Evolutionary conservation across 768 basidiomycete genomes (phyloP).

Genomic region (Boletus rubropictus): DNA sequence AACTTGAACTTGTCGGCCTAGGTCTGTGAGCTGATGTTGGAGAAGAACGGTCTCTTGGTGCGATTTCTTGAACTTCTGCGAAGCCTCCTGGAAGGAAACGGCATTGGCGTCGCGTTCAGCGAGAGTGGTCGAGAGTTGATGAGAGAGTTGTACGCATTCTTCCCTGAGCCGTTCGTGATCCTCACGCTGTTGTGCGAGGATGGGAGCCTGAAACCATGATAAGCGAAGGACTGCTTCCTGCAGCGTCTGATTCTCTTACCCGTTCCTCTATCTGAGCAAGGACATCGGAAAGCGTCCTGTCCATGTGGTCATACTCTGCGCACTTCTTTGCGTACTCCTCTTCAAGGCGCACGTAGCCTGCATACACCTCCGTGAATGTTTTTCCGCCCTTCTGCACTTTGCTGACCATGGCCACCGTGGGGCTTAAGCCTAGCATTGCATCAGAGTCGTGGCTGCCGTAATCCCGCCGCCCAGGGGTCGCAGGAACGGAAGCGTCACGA

Average conservation of each 20-base stretch:
- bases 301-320: slow-evolving; percentile 81
- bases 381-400: slow-evolving; percentile 76
- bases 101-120: slow-evolving; percentile 67
- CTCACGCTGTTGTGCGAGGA: slow-evolving; percentile 80
- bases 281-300: slow-evolving; percentile 70
- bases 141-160: slow-evolving; percentile 75
- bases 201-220: slow-evolving; percentile 60
- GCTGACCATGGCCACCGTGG: slow-evolving; percentile 83
- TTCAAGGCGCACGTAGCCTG: slow-evolving; percentile 82
- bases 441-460: slow-evolving; percentile 40
- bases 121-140: slow-evolving; percentile 71
- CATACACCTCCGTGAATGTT: slow-evolving; percentile 92
- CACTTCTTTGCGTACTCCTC: slow-evolving; percentile 74
- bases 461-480: slow-evolving; percentile 42
- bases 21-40: slow-evolving; percentile 72
- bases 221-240: neutral
- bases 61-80: slow-evolving; percentile 56
- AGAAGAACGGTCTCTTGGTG: slow-evolving; percentile 61
- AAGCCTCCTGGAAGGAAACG: slow-evolving; percentile 48
- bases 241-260: slow-evolving; percentile 34
- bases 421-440: slow-evolving; percentile 68
- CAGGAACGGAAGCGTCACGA: slow-evolving; percentile 33
- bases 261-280: slow-evolving; percentile 88
- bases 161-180: slow-evolving; percentile 83
- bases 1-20: slow-evolving; percentile 77